Evolutionary conservation across 495 filamentous ascomycete species (phyloP).

Genomic region (Penicillium coprophilum): DNA sequence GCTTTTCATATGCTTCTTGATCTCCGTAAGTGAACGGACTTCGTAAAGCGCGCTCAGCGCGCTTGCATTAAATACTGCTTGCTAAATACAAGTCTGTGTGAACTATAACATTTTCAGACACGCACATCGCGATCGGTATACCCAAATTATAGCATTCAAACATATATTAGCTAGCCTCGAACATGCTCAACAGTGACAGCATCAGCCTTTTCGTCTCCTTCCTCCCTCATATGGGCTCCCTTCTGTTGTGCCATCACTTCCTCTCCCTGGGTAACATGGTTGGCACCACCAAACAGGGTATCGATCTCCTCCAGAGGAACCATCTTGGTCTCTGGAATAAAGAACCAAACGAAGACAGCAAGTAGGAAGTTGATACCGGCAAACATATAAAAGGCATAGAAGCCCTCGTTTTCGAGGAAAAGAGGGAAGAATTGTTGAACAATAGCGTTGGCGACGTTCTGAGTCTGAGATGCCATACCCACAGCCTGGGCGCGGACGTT

Average conservation of each 20-base stretch:
- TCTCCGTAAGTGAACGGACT: not conserved
- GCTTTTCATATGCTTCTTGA: too few relatives aligned
- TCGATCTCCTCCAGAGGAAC: conserved; percentile 67
- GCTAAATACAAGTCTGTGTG: not conserved
- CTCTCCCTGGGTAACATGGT: conserved; percentile 57
- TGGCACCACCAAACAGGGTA: conserved; percentile 56
- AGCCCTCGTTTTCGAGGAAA: conserved; percentile 57
- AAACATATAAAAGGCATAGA: conserved; percentile 55
- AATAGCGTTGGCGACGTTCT: conserved; percentile 65
- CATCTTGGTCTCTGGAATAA: conserved; percentile 72
- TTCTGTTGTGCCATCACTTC: conserved; percentile 37
- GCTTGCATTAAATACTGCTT: conserved; percentile 12
- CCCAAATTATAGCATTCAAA: not conserved
- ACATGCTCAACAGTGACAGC: conserved; percentile 33
- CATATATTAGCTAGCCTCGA: not conserved
- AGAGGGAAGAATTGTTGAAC: conserved; percentile 68
- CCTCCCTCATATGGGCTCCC: conserved; percentile 13
- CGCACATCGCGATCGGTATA: not conserved
- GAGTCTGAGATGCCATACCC: conserved; percentile 66
- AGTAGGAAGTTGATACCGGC: conserved; percentile 56
- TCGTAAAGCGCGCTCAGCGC: conserved; percentile 1
- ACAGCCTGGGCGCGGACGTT: conserved; percentile 66
- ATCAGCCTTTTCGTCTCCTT: conserved; percentile 28
- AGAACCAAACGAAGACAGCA: conserved; percentile 71
- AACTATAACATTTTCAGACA: conserved; percentile 1